Conservation (phyloP, 1,284 basidiomycete species). For the Cronartium ribicola region DNA sequence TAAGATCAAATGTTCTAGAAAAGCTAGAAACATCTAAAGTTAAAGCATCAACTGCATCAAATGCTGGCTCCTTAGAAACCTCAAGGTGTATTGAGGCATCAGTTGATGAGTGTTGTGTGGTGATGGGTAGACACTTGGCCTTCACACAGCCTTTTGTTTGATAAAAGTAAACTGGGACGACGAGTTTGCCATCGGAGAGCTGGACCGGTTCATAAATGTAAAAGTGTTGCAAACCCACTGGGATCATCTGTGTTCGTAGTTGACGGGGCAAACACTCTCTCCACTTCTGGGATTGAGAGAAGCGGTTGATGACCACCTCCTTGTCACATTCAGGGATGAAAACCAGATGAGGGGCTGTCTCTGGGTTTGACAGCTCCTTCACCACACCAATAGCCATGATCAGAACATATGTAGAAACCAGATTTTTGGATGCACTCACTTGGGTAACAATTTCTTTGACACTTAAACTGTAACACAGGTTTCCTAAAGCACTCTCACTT, state of each 20-base stretch:
- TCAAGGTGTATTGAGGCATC: not conserved
- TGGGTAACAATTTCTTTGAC: not conserved
- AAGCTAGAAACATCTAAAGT: not conserved
- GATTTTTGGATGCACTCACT: not conserved
- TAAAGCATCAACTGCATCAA: not conserved
- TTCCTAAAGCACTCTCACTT: not conserved
- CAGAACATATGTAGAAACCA: not conserved
- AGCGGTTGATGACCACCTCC: not conserved
- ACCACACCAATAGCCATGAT: not conserved
- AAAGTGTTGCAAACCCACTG: not conserved
- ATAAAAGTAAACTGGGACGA: not conserved
- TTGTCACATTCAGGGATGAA: not conserved
- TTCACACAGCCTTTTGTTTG: not conserved
- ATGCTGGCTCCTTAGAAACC: not conserved
- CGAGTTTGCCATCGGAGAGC: not conserved
- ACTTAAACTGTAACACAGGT: not conserved
- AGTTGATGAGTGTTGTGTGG: not conserved
- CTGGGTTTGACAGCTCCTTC: not conserved
- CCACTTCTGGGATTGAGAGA: slow-evolving; percentile 21
- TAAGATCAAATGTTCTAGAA: not conserved
- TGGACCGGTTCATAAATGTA: not conserved
- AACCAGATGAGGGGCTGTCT: not conserved
- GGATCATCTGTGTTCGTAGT: slow-evolving; percentile 8
- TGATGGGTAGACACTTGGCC: not conserved
- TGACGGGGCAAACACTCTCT: not conserved